Evolutionary conservation across 768 basidiomycete species (phyloP), one percentile per base, ranked within the genome.

Genomic region (Termitomyces sp.): DNA sequence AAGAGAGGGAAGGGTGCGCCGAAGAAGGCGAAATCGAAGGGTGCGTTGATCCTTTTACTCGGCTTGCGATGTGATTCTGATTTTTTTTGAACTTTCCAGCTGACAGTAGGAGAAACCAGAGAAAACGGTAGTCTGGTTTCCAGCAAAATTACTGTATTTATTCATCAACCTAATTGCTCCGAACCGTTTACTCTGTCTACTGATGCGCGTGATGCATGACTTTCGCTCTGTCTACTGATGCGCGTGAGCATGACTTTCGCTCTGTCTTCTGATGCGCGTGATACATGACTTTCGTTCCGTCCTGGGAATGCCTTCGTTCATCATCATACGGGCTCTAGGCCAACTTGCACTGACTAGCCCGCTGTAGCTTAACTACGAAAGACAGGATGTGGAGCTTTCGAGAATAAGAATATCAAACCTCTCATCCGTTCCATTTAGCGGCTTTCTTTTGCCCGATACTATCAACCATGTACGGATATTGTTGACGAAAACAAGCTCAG

Each of bases 1-100:
- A 82, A 77, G 66, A 82, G 91, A 78, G 91, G 91, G 31, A 93
- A 93, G 73, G 91, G 90, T 47, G 81, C 86, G 22, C 92, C 92
- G 55, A 84, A 87, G 75, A 93, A 93, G 73, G 87, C 88, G 2
- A 91, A 86, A 71, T 74, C 75, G 24, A 78, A 81, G 71, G 83
- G 90, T 89, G 45, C 48, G 81, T 76, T 34, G 15, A 42, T 9
- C 62, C 31, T 33, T 33, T 58, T 20, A 8, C 30, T 59, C 36
- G 20, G 37, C 44, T 41, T 15, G 9, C 12, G 12, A 54, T n/a
- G 41, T 20, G 31, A 6, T 41, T n/a, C 16, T 60, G 22, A 58
- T 4, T 37, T 56, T 27, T n/a, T 66, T 37, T 6, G 45, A 13
- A 48, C 30, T 20, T 34, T 22, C 13, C 18, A 85, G 83, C 69